Conservation (phyloP, 345 rosid genomes). For the Aquilaria sinensis region DNA sequence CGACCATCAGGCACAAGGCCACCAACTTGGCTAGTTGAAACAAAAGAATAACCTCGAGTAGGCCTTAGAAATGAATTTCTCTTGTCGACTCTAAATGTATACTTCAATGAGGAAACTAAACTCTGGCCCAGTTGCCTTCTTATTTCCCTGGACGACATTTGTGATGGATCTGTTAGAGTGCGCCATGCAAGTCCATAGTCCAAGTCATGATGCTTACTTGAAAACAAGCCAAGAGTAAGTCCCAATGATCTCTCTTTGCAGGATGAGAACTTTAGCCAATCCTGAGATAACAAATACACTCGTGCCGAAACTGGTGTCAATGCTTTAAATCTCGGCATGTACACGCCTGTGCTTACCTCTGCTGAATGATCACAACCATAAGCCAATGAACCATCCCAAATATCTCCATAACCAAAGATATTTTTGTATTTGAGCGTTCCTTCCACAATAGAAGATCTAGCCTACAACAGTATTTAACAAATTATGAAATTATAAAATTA, state of each 20-base stretch:
- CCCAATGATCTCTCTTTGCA: slow-evolving; percentile 68
- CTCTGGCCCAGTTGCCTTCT: slow-evolving; percentile 89
- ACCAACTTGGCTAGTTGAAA: slow-evolving; percentile 62
- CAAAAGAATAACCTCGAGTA: slow-evolving; percentile 67
- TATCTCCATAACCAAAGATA: slow-evolving; percentile 75
- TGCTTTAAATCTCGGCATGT: slow-evolving; percentile 58
- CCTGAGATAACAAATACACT: slow-evolving; percentile 62
- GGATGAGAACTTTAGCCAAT: slow-evolving; percentile 72
- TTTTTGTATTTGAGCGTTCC: slow-evolving; percentile 73
- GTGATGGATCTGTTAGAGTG: slow-evolving; percentile 67
- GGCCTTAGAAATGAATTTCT: slow-evolving; percentile 74
- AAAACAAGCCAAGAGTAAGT: slow-evolving; percentile 65
- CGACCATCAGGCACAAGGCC: slow-evolving; percentile 83
- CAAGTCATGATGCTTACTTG: slow-evolving; percentile 59
- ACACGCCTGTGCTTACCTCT: slow-evolving; percentile 68
- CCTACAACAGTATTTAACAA: slow-evolving; percentile 37
- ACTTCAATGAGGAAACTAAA: slow-evolving; percentile 66
- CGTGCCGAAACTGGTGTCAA: slow-evolving; percentile 54
- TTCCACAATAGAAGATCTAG: slow-evolving; percentile 69
- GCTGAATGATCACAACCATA: slow-evolving; percentile 69
- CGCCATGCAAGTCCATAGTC: slow-evolving; percentile 72
- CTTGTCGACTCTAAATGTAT: slow-evolving; percentile 59
- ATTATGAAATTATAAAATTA: background rate
- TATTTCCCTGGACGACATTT: slow-evolving; percentile 42
- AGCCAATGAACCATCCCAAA: slow-evolving; percentile 73